Evolutionary conservation across 1,284 basidiomycete genomes (phyloP).

Genomic region (Ustilago hordei): DNA sequence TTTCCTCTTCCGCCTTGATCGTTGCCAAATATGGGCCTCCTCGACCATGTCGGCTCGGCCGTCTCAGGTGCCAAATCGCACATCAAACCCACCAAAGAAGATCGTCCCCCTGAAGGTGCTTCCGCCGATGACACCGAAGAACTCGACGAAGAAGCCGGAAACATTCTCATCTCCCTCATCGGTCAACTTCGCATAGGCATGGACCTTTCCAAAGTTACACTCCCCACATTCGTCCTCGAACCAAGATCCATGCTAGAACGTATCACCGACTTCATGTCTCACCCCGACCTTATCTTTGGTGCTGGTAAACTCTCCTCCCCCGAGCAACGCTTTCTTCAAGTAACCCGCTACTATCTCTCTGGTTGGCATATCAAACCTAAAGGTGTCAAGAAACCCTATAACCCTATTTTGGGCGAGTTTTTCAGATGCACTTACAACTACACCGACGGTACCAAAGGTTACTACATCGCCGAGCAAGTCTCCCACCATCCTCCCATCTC

Average conservation of each 20-base stretch:
- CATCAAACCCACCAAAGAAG: constrained; percentile 61
- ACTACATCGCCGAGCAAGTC: constrained; percentile 93
- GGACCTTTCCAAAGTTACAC: constrained; percentile 91
- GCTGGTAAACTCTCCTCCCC: constrained; percentile 81
- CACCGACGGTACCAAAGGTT: constrained; percentile 87
- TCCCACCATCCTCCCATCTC: constrained; percentile 95
- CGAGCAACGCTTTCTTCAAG: constrained; percentile 89
- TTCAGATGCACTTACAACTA: constrained; percentile 97
- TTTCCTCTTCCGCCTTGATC: background rate
- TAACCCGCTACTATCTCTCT: constrained; percentile 94
- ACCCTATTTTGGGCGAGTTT: constrained; percentile 96
- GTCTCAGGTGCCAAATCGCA: constrained; percentile 57
- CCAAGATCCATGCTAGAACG: constrained; percentile 69
- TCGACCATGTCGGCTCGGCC: constrained; percentile 63
- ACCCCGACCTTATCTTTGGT: constrained; percentile 96
- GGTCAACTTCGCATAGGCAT: constrained; percentile 90
- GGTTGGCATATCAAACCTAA: constrained; percentile 99
- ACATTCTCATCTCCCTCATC: constrained; percentile 74
- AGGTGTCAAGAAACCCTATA: constrained; percentile 99
- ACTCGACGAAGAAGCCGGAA: constrained; percentile 71
- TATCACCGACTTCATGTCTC: constrained; percentile 92
- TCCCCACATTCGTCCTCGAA: constrained; percentile 69
- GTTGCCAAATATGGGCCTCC: constrained; percentile 55
- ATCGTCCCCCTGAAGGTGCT: constrained; percentile 65
- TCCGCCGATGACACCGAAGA: constrained; percentile 69